These are phyloP conservation scores for Colletotrichum shisoi DNA, from an alignment of 2,329 filamentous ascomycete genomes.

Conservation along the genomic window DNA sequence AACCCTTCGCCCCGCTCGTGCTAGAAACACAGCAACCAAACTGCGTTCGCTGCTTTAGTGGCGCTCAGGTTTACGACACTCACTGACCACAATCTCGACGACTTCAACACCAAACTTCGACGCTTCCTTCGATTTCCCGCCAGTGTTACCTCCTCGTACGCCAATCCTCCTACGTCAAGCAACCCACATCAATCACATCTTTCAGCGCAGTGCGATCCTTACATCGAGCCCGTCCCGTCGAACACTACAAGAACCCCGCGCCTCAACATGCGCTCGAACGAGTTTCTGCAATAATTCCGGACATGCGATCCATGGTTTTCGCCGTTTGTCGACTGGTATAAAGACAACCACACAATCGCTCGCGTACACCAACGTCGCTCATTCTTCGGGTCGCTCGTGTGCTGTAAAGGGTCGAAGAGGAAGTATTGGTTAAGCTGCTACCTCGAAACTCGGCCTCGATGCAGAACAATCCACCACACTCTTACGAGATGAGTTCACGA, in stretches of 20 bases:
- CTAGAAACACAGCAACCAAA: neutral
- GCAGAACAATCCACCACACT: slow-evolving; percentile 15
- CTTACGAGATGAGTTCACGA: slow-evolving; percentile 35
- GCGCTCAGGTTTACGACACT: slow-evolving; percentile 2
- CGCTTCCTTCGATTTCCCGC: neutral
- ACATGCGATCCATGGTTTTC: slow-evolving; percentile 19
- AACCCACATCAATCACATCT: neutral
- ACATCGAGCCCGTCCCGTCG: neutral
- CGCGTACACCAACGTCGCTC: neutral
- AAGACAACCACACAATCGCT: neutral
- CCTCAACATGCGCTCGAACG: slow-evolving; percentile 23
- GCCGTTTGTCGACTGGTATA: slow-evolving; percentile 16
- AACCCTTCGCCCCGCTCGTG: slow-evolving; percentile 4
- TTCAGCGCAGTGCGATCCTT: neutral
- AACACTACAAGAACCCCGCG: neutral
- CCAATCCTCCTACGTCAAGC: neutral
- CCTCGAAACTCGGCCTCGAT: slow-evolving; percentile 2
- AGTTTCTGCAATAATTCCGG: slow-evolving; percentile 10
- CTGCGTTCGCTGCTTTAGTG: neutral
- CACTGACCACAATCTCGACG: neutral
- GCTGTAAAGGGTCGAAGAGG: neutral
- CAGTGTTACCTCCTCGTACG: neutral
- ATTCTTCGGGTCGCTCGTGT: neutral
- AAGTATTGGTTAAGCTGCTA: neutral
- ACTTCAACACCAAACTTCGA: slow-evolving; percentile 1